These are phyloP conservation scores for Sclerotinia minor DNA, from an alignment of 2,329 filamentous ascomycete genomes.

Conservation along the genomic window DNA sequence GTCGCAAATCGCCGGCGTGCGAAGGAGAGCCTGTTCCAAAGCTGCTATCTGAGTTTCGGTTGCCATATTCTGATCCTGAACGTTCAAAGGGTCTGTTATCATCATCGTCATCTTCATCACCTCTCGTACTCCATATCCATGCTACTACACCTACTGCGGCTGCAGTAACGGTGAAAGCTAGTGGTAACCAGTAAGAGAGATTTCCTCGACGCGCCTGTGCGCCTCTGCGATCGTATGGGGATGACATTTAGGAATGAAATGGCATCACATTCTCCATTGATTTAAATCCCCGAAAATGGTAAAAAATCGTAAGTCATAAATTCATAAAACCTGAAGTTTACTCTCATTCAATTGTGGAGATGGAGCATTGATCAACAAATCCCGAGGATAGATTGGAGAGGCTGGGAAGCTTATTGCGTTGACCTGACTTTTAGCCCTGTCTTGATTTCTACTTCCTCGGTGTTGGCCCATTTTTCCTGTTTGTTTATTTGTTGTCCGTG, in stretches of 20 bases:
- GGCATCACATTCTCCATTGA: conserved; percentile 31
- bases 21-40: conserved; percentile 45
- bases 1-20: conserved; percentile 44
- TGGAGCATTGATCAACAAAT: conserved; percentile 26
- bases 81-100: conserved; percentile 47
- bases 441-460: conserved; percentile 7
- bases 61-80: conserved; percentile 47
- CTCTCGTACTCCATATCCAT: conserved; percentile 92
- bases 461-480: neutral
- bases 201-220: conserved; percentile 57
- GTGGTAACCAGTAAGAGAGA: conserved; percentile 84
- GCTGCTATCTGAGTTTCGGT: conserved; percentile 39
- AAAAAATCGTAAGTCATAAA: conserved; percentile 22
- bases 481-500: conserved; percentile 11
- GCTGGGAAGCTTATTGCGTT: conserved; percentile 15
- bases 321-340: conserved; percentile 19
- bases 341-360: conserved; percentile 24
- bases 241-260: conserved; percentile 54
- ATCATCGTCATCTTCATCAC: conserved; percentile 64
- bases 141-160: conserved; percentile 83
- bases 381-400: conserved; percentile 22
- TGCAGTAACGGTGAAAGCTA: conserved; percentile 82
- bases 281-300: conserved; percentile 15
- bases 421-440: conserved; percentile 18
- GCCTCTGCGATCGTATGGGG: conserved; percentile 58